A percentile compares a stretch with the other conserved stretches of the same genome.
Conservation (phyloP, 2,329 filamentous ascomycete species). For the Colletotrichum trifolii region DNA sequence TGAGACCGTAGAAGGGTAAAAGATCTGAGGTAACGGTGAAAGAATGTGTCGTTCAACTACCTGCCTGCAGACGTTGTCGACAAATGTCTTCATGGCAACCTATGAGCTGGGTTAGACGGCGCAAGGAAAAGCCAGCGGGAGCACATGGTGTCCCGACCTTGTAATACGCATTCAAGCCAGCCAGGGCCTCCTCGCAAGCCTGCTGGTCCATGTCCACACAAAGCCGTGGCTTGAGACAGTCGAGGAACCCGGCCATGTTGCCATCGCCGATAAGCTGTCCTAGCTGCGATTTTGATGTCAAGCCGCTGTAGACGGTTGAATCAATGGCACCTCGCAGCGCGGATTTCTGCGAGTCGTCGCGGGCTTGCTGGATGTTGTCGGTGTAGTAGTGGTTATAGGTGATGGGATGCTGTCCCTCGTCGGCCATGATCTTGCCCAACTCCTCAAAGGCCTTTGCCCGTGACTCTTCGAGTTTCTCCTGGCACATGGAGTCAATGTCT, state of each 20-base stretch:
- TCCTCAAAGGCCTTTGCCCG: background rate
- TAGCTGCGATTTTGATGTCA: background rate
- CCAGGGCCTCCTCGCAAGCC: conserved; percentile 37
- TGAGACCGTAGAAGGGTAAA: background rate
- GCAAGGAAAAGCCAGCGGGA: background rate
- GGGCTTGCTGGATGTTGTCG: conserved; percentile 48
- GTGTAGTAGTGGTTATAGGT: conserved; percentile 64
- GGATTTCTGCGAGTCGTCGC: conserved; percentile 11
- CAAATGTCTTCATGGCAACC: conserved; percentile 38
- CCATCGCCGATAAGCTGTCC: rapidly evolving
- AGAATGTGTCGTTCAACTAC: conserved; percentile 40
- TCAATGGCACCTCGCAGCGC: background rate
- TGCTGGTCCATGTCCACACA: conserved; percentile 37
- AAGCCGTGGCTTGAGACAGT: background rate
- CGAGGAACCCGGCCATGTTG: background rate
- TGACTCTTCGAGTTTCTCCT: background rate
- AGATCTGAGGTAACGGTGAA: conserved; percentile 19
- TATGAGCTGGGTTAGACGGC: background rate
- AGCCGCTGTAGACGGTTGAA: background rate
- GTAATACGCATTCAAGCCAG: conserved; percentile 40
- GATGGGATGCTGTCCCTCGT: conserved; percentile 55
- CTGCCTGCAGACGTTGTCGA: conserved; percentile 41
- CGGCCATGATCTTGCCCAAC: conserved; percentile 5
- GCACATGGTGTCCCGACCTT: conserved; percentile 28
- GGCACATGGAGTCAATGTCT: background rate